Percentiles rank a stretch among this genome's conserved stretches.
These are phyloP conservation scores for Periconia sp. DNA, from an alignment of 2,329 filamentous ascomycete genomes.

Conservation along the genomic window DNA sequence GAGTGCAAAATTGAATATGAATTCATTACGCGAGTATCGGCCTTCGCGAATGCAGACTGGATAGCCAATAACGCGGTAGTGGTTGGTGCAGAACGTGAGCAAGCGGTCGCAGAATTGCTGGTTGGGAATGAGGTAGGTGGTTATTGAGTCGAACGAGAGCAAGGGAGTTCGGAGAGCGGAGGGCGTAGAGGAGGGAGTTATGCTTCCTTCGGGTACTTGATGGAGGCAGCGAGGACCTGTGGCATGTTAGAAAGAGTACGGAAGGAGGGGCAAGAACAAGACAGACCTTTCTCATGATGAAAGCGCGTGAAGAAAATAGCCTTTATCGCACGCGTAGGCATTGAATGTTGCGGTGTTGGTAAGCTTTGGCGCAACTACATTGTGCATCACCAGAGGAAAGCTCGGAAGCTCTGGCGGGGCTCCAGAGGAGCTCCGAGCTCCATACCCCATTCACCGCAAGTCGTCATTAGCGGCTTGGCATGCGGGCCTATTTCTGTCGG, in stretches of 20 bases:
- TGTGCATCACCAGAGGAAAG: conserved; percentile 10
- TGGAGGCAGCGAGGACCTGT: conserved; percentile 68
- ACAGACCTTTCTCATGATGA: conserved; percentile 58
- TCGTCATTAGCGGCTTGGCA: too few species aligned
- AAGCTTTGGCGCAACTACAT: conserved; percentile 22
- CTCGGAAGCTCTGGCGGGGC: too few species aligned
- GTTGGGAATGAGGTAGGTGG: conserved; percentile 91
- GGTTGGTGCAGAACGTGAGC: conserved; percentile 75
- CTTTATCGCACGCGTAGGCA: conserved; percentile 57
- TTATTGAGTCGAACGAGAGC: conserved; percentile 84
- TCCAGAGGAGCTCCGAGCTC: too few species aligned
- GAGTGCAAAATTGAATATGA: conserved; percentile 97
- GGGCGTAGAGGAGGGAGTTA: conserved; percentile 50
- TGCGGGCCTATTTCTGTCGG: too few species aligned
- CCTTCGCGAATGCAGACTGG: conserved; percentile 82
- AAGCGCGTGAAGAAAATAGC: conserved; percentile 72
- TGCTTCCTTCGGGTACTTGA: conserved; percentile 67
- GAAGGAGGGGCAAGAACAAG: neutral
- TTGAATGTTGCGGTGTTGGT: conserved; percentile 16
- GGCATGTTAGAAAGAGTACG: conserved; percentile 8
- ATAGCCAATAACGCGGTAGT: conserved; percentile 83
- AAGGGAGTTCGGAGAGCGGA: conserved; percentile 65
- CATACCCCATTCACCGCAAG: too few species aligned
- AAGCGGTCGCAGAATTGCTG: conserved; percentile 95
- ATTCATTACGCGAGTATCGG: conserved; percentile 89